Percentiles rank a stretch among this genome's conserved stretches.
These are phyloP conservation scores for Osmanthus fragrans DNA, from an alignment of 257 asterid genomes.

Conservation along the genomic window DNA sequence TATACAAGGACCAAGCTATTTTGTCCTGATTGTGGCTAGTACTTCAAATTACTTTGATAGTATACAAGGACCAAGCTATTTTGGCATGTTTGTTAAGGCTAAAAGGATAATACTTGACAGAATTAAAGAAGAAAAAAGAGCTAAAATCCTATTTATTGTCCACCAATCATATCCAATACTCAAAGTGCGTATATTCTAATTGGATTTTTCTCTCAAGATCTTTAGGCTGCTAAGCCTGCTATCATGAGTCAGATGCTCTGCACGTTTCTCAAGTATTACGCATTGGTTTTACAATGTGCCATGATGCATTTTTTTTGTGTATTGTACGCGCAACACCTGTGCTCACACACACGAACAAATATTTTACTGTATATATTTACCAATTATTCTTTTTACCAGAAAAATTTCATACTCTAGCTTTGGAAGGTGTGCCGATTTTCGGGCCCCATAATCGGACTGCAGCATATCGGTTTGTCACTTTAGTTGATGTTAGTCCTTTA, in stretches of 20 bases:
- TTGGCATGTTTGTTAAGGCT: background rate
- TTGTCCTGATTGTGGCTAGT: no score
- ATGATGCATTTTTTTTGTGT: background rate
- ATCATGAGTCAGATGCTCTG: background rate
- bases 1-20: background rate
- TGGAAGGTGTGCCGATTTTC: constrained; percentile 82
- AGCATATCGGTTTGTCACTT: constrained; percentile 93
- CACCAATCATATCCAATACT: background rate
- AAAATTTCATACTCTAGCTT: constrained; percentile 81
- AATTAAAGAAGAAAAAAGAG: background rate
- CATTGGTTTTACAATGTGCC: background rate
- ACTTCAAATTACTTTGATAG: background rate
- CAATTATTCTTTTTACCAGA: constrained; percentile 40
- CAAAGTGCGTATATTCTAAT: background rate
- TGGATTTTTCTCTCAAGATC: background rate
- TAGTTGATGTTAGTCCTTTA: constrained; percentile 80
- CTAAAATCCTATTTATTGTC: background rate
- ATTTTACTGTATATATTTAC: background rate
- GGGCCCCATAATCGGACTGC: constrained; percentile 85
- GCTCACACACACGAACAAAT: background rate
- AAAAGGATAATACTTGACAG: background rate
- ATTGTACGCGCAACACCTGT: background rate
- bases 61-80: background rate
- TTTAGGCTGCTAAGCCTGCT: background rate
- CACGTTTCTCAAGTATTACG: background rate